Base-by-base conservation (phyloP, 192 early-diverging fungal genomes). In the Physocladia obscura region DNA sequence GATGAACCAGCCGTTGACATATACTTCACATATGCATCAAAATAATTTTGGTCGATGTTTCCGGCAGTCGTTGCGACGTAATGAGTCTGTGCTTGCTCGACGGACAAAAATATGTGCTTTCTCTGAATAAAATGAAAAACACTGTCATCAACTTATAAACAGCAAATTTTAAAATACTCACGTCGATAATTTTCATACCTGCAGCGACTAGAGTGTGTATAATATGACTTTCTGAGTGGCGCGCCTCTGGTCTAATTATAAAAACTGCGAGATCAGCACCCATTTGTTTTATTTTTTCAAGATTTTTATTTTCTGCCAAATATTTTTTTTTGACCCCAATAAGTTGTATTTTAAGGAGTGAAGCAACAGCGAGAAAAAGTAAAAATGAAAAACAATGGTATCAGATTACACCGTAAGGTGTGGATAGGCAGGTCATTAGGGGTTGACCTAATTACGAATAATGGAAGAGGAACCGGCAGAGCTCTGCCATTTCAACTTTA, bases 111-210 rank as follows among this genome's bases (percentile, higher is more conserved):
- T 2, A 74, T 59, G 30, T 74, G 65, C 36, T 64, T 74, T 15
- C 76, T 24, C 79, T 84, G 67, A 19, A 11, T 21, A 36, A 26
- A 32, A 4, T 31, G 19, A 57, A n/a, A 58, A n/a, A 70, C 5
- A 39, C 40, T n/a, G n/a, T 44, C 40, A 44, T 8, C 8, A 8
- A 44, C 40, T 8, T 44, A n/a, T 44, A 13, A 8, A n/a, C 40
- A 8, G 40, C 40, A n/a, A 44, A 8, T 8, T 8, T 44, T 44
- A 8, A 44, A 24, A 21, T 6, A 39, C 63, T 37, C 72, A 81
- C 82, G 49, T 81, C 74, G 27, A 80, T 57, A 48, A 84, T 72
- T 55, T 79, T 79, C 62, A 78, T 75, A n/a, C 79, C 82, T 4
- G 59, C 73, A 27, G 74, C 50, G 26, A 48, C 56, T 21, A 84